Evolutionary conservation across 495 filamentous ascomycete species (phyloP).

Genomic region (Neurospora tetraspora): DNA sequence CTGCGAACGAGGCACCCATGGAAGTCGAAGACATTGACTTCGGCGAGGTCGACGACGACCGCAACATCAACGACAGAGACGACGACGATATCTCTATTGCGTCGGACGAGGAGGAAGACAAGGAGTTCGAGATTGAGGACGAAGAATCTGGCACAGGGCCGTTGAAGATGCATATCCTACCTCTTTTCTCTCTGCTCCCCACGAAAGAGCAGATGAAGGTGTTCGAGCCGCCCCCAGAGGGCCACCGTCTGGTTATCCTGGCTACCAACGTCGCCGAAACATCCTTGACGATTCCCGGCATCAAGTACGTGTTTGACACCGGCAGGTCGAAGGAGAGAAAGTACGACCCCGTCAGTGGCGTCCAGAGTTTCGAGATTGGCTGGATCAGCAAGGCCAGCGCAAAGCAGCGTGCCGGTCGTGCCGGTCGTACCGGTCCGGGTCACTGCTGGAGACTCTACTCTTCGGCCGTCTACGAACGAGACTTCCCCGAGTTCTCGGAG

Average conservation of each 20-base stretch:
- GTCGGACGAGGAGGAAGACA: constrained; percentile 44
- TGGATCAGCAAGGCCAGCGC: constrained; percentile 99
- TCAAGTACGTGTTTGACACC: constrained; percentile 90
- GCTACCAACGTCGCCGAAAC: constrained; percentile 98
- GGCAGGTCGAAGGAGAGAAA: constrained; percentile 86
- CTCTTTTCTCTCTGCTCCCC: constrained; percentile 89
- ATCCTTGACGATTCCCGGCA: constrained; percentile 89
- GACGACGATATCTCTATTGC: constrained; percentile 37
- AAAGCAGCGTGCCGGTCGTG: constrained; percentile 84
- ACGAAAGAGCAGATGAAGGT: constrained; percentile 87
- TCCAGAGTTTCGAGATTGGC: constrained; percentile 88
- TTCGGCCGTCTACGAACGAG: constrained; percentile 84
- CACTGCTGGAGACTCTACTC: constrained; percentile 94
- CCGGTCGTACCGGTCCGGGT: constrained; percentile 89
- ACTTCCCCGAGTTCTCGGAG: constrained; percentile 75
- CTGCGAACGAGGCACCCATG: constrained; percentile 66
- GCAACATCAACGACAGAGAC: constrained; percentile 39
- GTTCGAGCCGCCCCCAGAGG: constrained; percentile 81
- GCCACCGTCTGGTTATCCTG: constrained; percentile 77
- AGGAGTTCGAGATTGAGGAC: constrained; percentile 51
- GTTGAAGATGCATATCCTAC: constrained; percentile 70
- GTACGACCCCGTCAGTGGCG: constrained; percentile 73
- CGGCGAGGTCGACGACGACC: constrained; percentile 41
- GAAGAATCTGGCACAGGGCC: constrained; percentile 47
- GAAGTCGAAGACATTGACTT: constrained; percentile 86